Base-by-base conservation (phyloP, 2,329 filamentous ascomycete species). In the Elsinoe australis region DNA sequence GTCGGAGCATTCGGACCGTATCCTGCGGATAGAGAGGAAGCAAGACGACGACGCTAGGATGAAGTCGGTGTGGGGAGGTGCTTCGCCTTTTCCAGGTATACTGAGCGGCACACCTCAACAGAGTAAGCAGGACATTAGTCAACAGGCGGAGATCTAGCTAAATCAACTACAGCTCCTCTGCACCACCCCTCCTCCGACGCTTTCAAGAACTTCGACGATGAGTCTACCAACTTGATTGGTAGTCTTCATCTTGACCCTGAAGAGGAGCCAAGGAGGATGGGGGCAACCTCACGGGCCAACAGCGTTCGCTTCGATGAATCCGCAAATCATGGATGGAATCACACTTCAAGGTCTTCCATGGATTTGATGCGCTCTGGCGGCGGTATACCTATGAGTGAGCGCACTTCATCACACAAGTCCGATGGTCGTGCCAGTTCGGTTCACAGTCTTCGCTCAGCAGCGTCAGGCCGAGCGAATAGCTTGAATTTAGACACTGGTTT, bases 291-390 rank as follows among this genome's bases (percentile, higher is more conserved):
- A 14, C 79, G 92, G 57, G 90, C 92, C 39, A 96, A 96, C 63
- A 96, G 92, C 61, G 92, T 98, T 56, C 85, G 92, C 29, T 98
- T 98, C 59, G 92, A 96, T 61, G 90, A 96, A 64, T 95, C 87
- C 61, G 89, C 90, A 10, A 80, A 95, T 57, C 88, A 95, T 58
- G 85, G 87, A 39, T 94, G 92, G 79, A 83, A 82, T 29, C 87
- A 94, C 60, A 80, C 79, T 54, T 85, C 83, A 51, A 80, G 90
- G 35, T 83, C 88, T 49, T 90, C 87, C 9, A 80, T 85, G 38
- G 92, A 96, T 49, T 83, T 94, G 56, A 79, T 81, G 32, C 94
- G 87, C 64, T 83, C 87, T 28, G 73, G 95, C 58, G 83, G 84
- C 49, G 80, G 80, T 29, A 80, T 86, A 61, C 77, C 80, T 33